A percentile compares a stretch with the other conserved stretches of the same genome.
Evolutionary conservation across 1,284 basidiomycete genomes (phyloP).

Genomic region (Agroathelia rolfsii): DNA sequence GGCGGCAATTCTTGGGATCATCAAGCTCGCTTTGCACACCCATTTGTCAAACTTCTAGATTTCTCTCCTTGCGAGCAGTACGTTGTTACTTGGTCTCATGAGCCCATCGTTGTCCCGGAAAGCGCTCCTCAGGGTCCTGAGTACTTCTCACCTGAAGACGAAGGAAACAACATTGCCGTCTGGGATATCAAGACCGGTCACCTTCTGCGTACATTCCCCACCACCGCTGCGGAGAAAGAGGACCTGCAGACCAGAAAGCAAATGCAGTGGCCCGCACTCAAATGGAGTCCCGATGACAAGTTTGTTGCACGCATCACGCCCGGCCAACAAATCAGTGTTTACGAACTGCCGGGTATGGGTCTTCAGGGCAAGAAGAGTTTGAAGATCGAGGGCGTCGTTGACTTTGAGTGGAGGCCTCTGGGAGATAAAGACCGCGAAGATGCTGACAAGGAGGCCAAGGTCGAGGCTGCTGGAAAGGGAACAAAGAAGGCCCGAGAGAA

Average conservation of each 20-base stretch:
- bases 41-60: conserved; percentile 91
- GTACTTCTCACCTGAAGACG: conserved; percentile 88
- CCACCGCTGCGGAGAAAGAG: conserved; percentile 46
- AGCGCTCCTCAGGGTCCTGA: conserved; percentile 75
- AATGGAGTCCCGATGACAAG: conserved; percentile 97
- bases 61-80: conserved; percentile 98
- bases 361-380: conserved; percentile 95
- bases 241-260: conserved; percentile 59
- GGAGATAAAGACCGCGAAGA: conserved; percentile 84
- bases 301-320: conserved; percentile 86
- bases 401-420: conserved; percentile 98
- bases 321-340: conserved; percentile 91
- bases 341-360: conserved; percentile 92
- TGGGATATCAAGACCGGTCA: conserved; percentile 96
- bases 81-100: conserved; percentile 96
- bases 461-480: conserved; percentile 32
- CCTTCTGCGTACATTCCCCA: conserved; percentile 89
- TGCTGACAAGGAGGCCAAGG: conserved; percentile 43
- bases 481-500: conserved; percentile 73
- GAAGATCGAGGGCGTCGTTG: conserved; percentile 96
- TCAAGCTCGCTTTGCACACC: conserved; percentile 89
- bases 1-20: conserved; percentile 85
- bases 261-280: conserved; percentile 91
- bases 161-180: conserved; percentile 94
- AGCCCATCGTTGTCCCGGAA: conserved; percentile 84